Evolutionary conservation across 2,329 filamentous ascomycete genomes (phyloP).

Genomic region (Trichoderma atroviride): DNA sequence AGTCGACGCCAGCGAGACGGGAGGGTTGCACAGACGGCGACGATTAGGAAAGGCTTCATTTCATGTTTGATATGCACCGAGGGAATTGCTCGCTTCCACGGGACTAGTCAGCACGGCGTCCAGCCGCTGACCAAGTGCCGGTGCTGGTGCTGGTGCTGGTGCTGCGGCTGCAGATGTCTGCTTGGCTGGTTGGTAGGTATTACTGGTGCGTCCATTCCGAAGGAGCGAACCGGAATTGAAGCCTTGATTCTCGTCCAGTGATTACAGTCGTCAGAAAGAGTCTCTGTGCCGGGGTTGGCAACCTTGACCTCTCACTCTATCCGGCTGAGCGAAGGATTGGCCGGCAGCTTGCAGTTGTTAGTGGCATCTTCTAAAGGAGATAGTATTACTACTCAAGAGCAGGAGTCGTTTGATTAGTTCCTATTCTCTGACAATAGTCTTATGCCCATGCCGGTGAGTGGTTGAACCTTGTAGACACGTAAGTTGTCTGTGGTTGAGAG

Average conservation of each 20-base stretch:
- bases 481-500: neutral
- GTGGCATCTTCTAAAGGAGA: neutral
- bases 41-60: neutral
- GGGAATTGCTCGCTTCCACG: conserved; percentile 6
- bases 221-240: neutral
- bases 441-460: neutral
- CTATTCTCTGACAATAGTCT: neutral
- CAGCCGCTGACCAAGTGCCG: neutral
- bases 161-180: conserved; percentile 3
- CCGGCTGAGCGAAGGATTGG: neutral
- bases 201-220: neutral
- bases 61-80: neutral
- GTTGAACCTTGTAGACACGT: neutral
- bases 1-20: neutral
- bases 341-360: neutral
- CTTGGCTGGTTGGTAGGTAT: neutral
- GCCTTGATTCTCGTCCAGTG: neutral
- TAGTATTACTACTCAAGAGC: neutral
- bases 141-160: neutral
- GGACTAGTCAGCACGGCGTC: neutral
- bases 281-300: neutral
- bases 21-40: conserved; percentile 4
- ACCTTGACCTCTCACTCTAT: neutral
- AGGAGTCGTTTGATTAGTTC: neutral
- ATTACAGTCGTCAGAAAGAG: neutral